These are phyloP conservation scores for Diaporthe citri DNA, from an alignment of 2,329 filamentous ascomycete genomes.

Conservation along the genomic window DNA sequence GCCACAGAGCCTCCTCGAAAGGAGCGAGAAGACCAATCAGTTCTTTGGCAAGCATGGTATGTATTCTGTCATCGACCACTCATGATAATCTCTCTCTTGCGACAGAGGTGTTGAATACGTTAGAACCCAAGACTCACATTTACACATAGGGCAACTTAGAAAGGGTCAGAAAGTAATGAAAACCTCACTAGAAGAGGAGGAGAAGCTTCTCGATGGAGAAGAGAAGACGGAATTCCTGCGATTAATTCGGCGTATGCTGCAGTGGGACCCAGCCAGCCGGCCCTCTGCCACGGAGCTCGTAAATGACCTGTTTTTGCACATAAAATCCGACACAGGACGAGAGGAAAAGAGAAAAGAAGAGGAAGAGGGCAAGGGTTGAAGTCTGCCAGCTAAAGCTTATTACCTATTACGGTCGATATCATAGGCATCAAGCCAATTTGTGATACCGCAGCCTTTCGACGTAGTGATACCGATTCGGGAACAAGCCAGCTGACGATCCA, in stretches of 20 bases:
- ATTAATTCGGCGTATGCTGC: slow-evolving; percentile 5
- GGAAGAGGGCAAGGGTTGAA: neutral
- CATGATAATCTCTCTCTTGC: neutral
- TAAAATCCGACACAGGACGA: no score
- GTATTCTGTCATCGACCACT: neutral
- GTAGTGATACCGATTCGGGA: neutral
- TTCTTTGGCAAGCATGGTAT: slow-evolving; percentile 1
- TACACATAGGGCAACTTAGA: neutral
- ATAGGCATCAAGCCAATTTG: neutral
- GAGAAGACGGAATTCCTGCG: neutral
- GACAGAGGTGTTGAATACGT: neutral
- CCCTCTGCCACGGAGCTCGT: neutral
- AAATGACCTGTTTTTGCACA: neutral
- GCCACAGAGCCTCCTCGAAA: neutral
- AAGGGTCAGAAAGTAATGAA: neutral
- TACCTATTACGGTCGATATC: neutral
- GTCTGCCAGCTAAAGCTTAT: neutral
- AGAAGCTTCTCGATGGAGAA: neutral
- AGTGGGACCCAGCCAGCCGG: neutral
- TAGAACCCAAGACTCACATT: neutral
- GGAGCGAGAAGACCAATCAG: neutral
- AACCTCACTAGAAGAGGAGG: neutral
- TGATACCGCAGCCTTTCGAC: neutral
- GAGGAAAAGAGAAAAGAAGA: neutral
- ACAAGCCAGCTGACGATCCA: slow-evolving; percentile 11